Evolutionary conservation across 108 stramenopile genomes (phyloP).

Genomic region (Stephanodiscus triporus): DNA sequence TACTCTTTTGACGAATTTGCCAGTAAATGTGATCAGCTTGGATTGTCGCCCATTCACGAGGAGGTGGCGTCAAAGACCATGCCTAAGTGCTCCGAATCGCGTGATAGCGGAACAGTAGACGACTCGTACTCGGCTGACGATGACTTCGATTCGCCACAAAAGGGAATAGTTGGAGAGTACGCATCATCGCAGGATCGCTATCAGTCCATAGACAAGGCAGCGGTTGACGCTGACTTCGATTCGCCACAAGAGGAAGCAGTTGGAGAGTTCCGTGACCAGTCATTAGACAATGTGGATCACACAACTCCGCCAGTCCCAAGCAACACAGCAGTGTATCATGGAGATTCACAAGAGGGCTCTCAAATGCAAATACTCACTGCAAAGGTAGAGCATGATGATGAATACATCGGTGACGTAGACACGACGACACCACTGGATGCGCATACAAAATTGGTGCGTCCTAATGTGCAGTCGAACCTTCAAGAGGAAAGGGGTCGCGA

Average conservation of each 20-base stretch:
- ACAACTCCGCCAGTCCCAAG: not conserved
- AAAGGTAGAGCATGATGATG: not conserved
- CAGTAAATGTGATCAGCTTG: conserved; percentile 3
- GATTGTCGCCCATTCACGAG: not conserved
- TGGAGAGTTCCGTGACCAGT: not conserved
- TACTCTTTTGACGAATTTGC: conserved; percentile 4
- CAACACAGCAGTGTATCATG: not conserved
- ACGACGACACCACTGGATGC: not conserved
- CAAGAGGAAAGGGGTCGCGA: not conserved
- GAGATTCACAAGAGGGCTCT: not conserved
- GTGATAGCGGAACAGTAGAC: not conserved
- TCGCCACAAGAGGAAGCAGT: not conserved
- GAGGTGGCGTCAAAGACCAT: conserved; percentile 11
- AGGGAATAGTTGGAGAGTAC: not conserved
- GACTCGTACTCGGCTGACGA: conserved; percentile 12
- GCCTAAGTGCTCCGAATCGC: not conserved
- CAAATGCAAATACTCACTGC: not conserved
- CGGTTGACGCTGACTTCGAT: conserved; percentile 20
- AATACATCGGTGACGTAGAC: not conserved
- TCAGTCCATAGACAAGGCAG: not conserved
- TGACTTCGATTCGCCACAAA: conserved; percentile 14
- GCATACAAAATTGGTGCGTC: not conserved
- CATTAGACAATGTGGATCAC: not conserved
- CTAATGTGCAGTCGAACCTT: not conserved
- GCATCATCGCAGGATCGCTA: not conserved